A percentile compares a stretch with the other conserved stretches of the same genome.
Evolutionary conservation across 805 yeast genomes (phyloP).

Genomic region (Lipomyces lipofer): DNA sequence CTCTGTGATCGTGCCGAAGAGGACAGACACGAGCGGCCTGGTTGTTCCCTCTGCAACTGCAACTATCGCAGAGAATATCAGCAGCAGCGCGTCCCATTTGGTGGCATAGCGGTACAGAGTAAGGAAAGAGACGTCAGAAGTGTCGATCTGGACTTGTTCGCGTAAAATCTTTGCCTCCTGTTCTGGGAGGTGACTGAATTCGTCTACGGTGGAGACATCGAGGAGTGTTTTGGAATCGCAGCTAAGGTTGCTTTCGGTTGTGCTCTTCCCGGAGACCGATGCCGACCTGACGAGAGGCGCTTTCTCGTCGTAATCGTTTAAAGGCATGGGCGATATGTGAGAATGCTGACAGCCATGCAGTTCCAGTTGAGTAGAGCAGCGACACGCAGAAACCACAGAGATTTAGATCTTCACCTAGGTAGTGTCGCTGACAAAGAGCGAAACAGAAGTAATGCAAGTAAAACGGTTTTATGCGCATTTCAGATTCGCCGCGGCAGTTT

Average conservation of each 20-base stretch:
- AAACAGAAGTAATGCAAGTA: too few species aligned
- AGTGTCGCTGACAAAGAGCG: too few species aligned
- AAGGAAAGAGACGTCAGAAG: conserved; percentile 10
- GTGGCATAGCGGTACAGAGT: conserved; percentile 25
- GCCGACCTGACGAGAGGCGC: not conserved
- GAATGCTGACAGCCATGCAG: too few species aligned
- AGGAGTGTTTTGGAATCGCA: not conserved
- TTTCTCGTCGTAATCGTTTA: not conserved
- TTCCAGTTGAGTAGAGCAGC: too few species aligned
- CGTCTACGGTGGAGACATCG: conserved; percentile 9
- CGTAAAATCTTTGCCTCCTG: conserved; percentile 18
- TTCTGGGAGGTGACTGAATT: conserved; percentile 19
- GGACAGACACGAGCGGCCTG: conserved; percentile 6
- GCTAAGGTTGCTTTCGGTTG: not conserved
- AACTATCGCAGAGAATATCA: conserved; percentile 4
- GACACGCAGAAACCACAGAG: too few species aligned
- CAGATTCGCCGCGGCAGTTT: too few species aligned
- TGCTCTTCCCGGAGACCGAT: not conserved
- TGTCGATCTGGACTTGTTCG: conserved; percentile 16
- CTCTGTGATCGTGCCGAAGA: conserved; percentile 17
- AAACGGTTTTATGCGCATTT: too few species aligned
- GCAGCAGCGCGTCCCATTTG: conserved; percentile 4
- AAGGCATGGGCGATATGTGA: too few species aligned
- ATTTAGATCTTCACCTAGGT: too few species aligned
- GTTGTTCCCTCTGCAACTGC: conserved; percentile 10